Evolutionary conservation across 2,329 filamentous ascomycete species (phyloP).

Genomic region (Capronia americana): DNA sequence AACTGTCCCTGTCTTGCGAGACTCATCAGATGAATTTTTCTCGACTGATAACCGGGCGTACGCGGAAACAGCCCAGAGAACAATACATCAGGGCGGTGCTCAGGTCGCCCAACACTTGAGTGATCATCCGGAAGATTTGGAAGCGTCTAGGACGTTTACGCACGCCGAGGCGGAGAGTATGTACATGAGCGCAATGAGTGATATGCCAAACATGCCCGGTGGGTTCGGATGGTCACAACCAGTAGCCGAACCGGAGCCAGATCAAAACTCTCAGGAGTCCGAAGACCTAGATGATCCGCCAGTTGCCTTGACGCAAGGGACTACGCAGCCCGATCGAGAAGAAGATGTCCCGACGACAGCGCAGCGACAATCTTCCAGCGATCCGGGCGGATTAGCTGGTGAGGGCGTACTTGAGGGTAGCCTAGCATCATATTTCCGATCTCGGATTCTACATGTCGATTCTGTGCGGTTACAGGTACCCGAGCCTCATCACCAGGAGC

Average conservation of each 20-base stretch:
- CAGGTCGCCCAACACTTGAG: background rate
- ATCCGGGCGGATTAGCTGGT: constrained; percentile 20
- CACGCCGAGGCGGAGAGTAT: constrained; percentile 59
- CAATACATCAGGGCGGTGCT: background rate
- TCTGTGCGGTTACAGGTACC: constrained; percentile 23
- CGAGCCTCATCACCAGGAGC: constrained; percentile 17
- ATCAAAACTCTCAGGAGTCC: constrained; percentile 1
- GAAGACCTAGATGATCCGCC: constrained; percentile 3
- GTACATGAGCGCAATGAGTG: constrained; percentile 64
- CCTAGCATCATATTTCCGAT: constrained; percentile 32
- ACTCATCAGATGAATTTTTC: constrained; percentile 17
- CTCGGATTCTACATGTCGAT: constrained; percentile 29
- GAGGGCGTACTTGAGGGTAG: constrained; percentile 30
- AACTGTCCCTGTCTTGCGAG: constrained; percentile 6
- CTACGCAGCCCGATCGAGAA: background rate
- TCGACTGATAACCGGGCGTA: constrained; percentile 27
- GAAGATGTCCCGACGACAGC: background rate
- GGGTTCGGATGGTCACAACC: constrained; percentile 29
- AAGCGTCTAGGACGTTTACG: constrained; percentile 55
- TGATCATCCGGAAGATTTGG: constrained; percentile 45
- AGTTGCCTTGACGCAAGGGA: constrained; percentile 1
- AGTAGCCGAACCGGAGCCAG: background rate
- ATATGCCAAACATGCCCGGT: constrained; percentile 32
- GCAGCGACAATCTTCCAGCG: constrained; percentile 4
- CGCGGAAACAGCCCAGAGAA: constrained; percentile 12